phyloP scores from a whole-genome alignment of 1,139 yeast genomes.

The Hemisphaericaspora subhashii region DNA sequence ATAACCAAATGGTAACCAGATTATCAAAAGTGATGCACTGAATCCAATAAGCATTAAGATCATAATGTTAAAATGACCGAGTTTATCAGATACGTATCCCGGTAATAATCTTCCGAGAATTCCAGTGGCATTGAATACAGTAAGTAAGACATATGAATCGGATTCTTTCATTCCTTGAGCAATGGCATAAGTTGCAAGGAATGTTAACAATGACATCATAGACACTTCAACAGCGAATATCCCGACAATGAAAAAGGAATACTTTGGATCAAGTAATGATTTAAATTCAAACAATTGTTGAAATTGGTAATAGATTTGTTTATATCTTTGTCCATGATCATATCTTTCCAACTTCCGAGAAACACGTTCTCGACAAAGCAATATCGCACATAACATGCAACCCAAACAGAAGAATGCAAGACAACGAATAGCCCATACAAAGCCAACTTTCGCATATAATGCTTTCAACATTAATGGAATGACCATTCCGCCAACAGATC shows the following conservation, averaged over 20 bases:
- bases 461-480: conserved; percentile 31
- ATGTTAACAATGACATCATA: conserved; percentile 49
- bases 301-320: conserved; percentile 9
- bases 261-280: conserved; percentile 29
- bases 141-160: conserved; percentile 35
- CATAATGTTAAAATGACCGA: conserved; percentile 43
- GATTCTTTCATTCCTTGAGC: conserved; percentile 41
- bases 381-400: conserved; percentile 25
- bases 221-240: conserved; percentile 56
- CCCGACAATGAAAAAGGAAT: conserved; percentile 27
- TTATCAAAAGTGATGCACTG: conserved; percentile 36
- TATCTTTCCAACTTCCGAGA: conserved; percentile 16
- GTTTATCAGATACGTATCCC: conserved; percentile 36
- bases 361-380: conserved; percentile 12
- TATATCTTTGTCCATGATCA: conserved; percentile 18
- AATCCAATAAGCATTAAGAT: conserved; percentile 40
- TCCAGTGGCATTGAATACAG: conserved; percentile 43
- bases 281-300: conserved; percentile 24
- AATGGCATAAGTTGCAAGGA: conserved; percentile 44
- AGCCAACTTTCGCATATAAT: conserved; percentile 27
- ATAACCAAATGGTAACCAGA: conserved; percentile 59
- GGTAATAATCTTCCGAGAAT: conserved; percentile 40
- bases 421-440: conserved; percentile 36
- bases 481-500: conserved; percentile 39
- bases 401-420: conserved; percentile 34